Conservation (phyloP, 1,284 basidiomycete genomes). For the Ganoderma sinense region DNA sequence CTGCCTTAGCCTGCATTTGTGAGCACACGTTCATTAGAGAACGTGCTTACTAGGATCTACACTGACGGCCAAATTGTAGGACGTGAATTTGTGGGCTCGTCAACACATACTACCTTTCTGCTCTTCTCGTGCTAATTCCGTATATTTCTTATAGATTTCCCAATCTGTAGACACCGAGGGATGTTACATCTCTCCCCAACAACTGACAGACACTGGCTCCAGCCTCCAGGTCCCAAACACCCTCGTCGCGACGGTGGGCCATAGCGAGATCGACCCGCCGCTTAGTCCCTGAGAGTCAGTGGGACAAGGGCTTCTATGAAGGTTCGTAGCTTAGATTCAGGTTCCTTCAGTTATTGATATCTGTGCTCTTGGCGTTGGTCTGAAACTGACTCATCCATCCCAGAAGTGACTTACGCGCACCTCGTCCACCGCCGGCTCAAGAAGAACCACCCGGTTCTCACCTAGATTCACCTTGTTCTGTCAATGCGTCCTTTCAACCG, state of each 20-base stretch:
- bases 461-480: constrained; percentile 58
- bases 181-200: background rate
- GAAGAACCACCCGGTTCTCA: constrained; percentile 47
- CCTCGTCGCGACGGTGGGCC: no score
- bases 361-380: no score
- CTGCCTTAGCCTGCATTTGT: no score
- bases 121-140: no score
- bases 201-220: constrained; percentile 39
- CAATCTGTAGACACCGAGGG: background rate
- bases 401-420: constrained; percentile 43
- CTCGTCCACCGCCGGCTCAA: constrained; percentile 39
- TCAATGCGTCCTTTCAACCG: constrained; percentile 27
- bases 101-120: no score
- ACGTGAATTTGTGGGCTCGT: background rate
- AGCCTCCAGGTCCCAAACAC: constrained; percentile 53
- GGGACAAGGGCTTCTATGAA: constrained; percentile 34
- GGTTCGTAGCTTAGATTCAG: background rate
- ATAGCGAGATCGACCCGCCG: constrained; percentile 56
- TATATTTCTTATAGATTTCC: background rate
- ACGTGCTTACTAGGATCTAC: no score
- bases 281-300: constrained; percentile 66
- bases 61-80: constrained; percentile 9
- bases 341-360: background rate
- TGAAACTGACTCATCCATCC: constrained; percentile 28
- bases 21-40: no score